Percentiles rank a stretch among this genome's conserved stretches.
phyloP scores from a whole-genome alignment of 306 rosid species.

The Cucurbita argyrosperma region DNA sequence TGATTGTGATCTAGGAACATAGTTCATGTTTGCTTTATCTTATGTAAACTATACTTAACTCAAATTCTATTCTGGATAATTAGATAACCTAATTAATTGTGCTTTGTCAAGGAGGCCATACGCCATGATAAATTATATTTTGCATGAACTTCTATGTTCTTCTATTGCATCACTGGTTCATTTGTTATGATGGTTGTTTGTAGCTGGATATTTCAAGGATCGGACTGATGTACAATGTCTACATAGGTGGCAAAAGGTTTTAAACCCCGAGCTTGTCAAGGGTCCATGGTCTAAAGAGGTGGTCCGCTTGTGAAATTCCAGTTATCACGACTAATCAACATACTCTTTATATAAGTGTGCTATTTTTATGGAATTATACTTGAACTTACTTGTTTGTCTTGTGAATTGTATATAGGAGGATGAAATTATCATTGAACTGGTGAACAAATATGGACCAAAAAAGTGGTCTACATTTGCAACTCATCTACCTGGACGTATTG shows the following conservation, averaged over 20 bases:
- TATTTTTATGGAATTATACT: background rate
- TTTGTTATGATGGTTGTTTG: constrained; percentile 14
- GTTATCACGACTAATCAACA: background rate
- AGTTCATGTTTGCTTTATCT: background rate
- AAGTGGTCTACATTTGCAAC: constrained; percentile 95
- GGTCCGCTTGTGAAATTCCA: constrained; percentile 7
- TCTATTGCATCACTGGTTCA: background rate
- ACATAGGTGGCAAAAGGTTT: constrained; percentile 99
- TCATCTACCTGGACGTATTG: constrained; percentile 93
- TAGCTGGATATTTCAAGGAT: constrained; percentile 91
- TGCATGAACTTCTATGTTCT: background rate
- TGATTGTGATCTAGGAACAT: background rate
- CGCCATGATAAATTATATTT: background rate
- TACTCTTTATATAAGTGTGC: background rate
- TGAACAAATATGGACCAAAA: constrained; percentile 71
- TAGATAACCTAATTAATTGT: background rate
- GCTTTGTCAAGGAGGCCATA: background rate
- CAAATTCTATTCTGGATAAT: background rate
- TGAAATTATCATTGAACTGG: constrained; percentile 61
- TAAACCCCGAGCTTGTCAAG: constrained; percentile 90
- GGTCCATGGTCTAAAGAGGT: constrained; percentile 99
- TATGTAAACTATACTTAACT: background rate
- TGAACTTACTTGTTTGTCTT: background rate
- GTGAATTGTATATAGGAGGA: constrained; percentile 54
- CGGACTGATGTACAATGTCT: constrained; percentile 97